Percentiles rank a stretch among this genome's conserved stretches.
Evolutionary conservation across 768 basidiomycete species (phyloP).

Genomic region (Leucocoprinus sp.): DNA sequence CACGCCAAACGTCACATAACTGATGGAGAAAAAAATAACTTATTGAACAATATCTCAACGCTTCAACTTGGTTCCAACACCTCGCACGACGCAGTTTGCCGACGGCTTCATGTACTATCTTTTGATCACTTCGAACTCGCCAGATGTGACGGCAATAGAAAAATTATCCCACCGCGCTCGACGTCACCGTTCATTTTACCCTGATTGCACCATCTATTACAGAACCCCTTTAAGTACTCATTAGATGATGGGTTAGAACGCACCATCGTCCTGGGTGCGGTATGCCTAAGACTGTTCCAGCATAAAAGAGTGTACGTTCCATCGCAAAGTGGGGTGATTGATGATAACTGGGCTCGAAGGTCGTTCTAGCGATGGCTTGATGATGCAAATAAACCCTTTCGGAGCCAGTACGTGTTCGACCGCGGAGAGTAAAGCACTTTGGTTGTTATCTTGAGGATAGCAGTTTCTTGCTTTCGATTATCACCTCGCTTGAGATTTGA

Average conservation of each 20-base stretch:
- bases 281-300: not conserved
- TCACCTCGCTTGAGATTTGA: not conserved
- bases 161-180: not conserved
- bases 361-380: too few species aligned
- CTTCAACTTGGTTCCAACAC: not conserved
- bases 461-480: not conserved
- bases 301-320: not conserved
- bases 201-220: not conserved
- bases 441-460: not conserved
- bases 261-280: conserved; percentile 2
- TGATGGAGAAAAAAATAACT: not conserved
- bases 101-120: not conserved
- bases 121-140: not conserved
- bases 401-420: not conserved
- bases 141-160: not conserved
- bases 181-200: not conserved
- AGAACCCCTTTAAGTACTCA: not conserved
- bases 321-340: not conserved
- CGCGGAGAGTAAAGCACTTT: not conserved
- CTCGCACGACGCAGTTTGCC: not conserved
- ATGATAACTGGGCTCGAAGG: too few species aligned
- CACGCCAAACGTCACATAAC: too few species aligned
- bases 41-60: not conserved
- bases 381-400: not conserved
- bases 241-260: conserved; percentile 1